Base-by-base conservation (phyloP, 768 basidiomycete genomes). In the Crassisporium funariophilum region DNA sequence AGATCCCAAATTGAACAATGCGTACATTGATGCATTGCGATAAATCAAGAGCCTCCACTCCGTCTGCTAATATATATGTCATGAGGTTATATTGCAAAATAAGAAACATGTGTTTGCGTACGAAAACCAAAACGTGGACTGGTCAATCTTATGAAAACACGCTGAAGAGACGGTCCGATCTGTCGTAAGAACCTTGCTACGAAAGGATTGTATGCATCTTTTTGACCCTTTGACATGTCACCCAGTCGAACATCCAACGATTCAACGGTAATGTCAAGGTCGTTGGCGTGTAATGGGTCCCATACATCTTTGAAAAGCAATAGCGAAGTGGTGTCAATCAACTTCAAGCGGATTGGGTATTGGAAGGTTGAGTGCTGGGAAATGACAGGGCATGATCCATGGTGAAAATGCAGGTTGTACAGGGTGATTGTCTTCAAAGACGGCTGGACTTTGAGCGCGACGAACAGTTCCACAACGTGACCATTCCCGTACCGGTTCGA, bases 351-450 rank as follows among this genome's bases (percentile, higher is more conserved):
- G 12, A 47, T 38, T 40, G 19, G 39, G 10, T 39, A 17, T 22
- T 11, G 22, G 39, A 47, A 47, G 9, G 29, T 21, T 21, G 38
- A 22, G 11, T 10, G 9, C 24, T 6, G 6, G 21, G 2, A 24
- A 27, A 15, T 29, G 37, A 40, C 17, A 13, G 8, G 46, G 46
- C 20, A 47, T 40, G 9, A 5, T 17, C 22, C 31, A 19, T 27
- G 16, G 15, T 21, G 4, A n/a, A 41, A 21, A 1, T 25, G 38
- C 25, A 34, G 16, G 38, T 35, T 22, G 16, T 31, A 35, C 37
- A 47, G 21, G 19, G 46, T 41, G 9, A 47, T 47, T 20, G 39
- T 24, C 38, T 47, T 47, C 20, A 47, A 10, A 29, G 46, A 40
- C 21, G 46, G 37, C 17, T 38, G 46, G n/a, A n/a, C n/a, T n/a